Base-by-base conservation (phyloP, 2,329 filamentous ascomycete genomes). In the Penicillium sp. region DNA sequence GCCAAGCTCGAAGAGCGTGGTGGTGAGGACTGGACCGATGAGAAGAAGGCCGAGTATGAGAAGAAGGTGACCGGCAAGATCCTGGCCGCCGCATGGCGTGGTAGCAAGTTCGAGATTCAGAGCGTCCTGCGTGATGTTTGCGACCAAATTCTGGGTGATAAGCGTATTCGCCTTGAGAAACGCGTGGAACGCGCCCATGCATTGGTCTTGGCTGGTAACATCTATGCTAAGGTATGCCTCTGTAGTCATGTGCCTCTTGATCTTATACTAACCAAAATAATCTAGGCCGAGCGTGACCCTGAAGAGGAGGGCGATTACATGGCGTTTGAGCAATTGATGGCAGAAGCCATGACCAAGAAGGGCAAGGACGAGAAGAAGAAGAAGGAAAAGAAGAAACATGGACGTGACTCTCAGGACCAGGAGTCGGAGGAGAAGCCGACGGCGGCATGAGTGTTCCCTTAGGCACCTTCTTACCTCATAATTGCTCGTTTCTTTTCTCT, bases 241-340 rank as follows among this genome's bases (percentile, higher is more conserved):
- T n/a, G 9, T 13, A 8, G 19, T 11, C 19, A 8, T 33, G 9
- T n/a, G 13, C 22, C 13, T 11, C 9, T 19, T 37, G 16, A 27
- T 27, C 24, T 13, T 24, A 2, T 46, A 46, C 27, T 24, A 58
- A 43, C 61, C 65, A 57, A 65, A 52, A 24, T 10, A 4, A 53
- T 21, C 5, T 65, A 97, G 93, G 91, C 93, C 42, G 84, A 90
- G 74, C 88, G 95, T 61, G 89, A 93, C 54, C 89, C 93, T 43
- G 95, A 99, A 63, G 95, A 99, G 79, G 95, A 99, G 77, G 93
- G 95, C 63, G 95, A 98, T 70, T 98, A 96, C 78, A 96, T 99
- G 86, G 93, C 93, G 16, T 99, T 99, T 67, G 95, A 99, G 75
- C 92, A 98, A 76, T 87, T 99, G 55, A 96, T 99, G 76, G 93